Conservation (phyloP, 805 yeast species). For the Starmera quercuum region DNA sequence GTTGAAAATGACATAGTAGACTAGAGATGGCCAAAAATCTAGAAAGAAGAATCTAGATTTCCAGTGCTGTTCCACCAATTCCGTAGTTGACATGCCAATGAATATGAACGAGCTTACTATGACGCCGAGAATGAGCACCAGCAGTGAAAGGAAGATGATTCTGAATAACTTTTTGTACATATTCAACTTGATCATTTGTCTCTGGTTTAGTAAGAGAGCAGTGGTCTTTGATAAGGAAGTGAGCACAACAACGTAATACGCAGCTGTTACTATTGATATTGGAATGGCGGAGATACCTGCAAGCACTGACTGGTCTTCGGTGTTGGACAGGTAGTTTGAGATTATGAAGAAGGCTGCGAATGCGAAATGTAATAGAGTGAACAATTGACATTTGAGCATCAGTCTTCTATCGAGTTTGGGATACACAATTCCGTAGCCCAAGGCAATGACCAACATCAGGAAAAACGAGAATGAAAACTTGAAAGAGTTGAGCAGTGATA, state of each 20-base stretch:
- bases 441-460: slow-evolving; percentile 71
- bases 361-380: slow-evolving; percentile 50
- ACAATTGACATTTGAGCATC: slow-evolving; percentile 64
- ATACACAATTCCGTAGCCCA: slow-evolving; percentile 93
- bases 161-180: slow-evolving; percentile 78
- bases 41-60: slow-evolving; percentile 79
- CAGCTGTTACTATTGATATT: slow-evolving; percentile 56
- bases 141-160: slow-evolving; percentile 64
- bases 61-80: slow-evolving; percentile 85
- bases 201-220: slow-evolving; percentile 65
- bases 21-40: slow-evolving; percentile 93
- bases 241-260: slow-evolving; percentile 70
- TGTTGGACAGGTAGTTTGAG: slow-evolving; percentile 42
- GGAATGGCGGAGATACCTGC: slow-evolving; percentile 64
- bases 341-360: slow-evolving; percentile 47
- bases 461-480: slow-evolving; percentile 86
- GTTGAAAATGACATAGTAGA: slow-evolving; percentile 77
- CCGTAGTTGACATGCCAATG: slow-evolving; percentile 66
- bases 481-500: slow-evolving; percentile 71
- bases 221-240: slow-evolving; percentile 71
- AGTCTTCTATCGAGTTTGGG: slow-evolving; percentile 69
- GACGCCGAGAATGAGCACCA: slow-evolving; percentile 64
- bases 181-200: slow-evolving; percentile 83
- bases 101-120: slow-evolving; percentile 61
- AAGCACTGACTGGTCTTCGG: slow-evolving; percentile 40